These are phyloP conservation scores for Ophiostoma tasmaniense DNA, from an alignment of 2,329 filamentous ascomycete species.

Conservation along the genomic window DNA sequence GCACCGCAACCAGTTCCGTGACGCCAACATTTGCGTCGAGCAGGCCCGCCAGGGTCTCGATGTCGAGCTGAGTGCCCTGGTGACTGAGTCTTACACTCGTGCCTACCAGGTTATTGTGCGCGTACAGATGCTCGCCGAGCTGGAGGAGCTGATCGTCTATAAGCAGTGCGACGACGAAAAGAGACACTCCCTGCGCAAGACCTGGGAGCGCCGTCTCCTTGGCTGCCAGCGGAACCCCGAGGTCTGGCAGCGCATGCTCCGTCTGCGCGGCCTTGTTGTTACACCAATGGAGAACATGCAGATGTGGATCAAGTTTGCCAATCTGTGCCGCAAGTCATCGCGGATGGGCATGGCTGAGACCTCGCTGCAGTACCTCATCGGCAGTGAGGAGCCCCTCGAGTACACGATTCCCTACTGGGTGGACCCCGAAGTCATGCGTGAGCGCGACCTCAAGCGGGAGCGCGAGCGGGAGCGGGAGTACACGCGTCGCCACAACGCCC, in stretches of 20 bases:
- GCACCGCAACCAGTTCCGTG: slow-evolving; percentile 90
- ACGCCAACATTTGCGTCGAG: slow-evolving; percentile 80
- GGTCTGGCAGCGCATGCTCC: slow-evolving; percentile 97
- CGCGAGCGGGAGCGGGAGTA: slow-evolving; percentile 11
- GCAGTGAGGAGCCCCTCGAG: slow-evolving; percentile 56
- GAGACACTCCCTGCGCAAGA: slow-evolving; percentile 81
- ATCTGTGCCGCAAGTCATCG: slow-evolving; percentile 92
- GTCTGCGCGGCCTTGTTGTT: slow-evolving; percentile 85
- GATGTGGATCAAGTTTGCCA: slow-evolving; percentile 99
- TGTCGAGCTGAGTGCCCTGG: slow-evolving; percentile 85
- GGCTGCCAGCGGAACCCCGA: slow-evolving; percentile 96
- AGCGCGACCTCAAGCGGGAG: slow-evolving; percentile 18
- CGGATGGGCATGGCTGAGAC: slow-evolving; percentile 93
- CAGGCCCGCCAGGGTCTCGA: slow-evolving; percentile 90
- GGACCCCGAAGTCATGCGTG: slow-evolving; percentile 26
- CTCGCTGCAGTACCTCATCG: slow-evolving; percentile 83
- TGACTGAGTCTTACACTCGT: slow-evolving; percentile 97
- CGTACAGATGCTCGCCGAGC: slow-evolving; percentile 96
- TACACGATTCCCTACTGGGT: slow-evolving; percentile 53
- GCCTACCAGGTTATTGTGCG: slow-evolving; percentile 97
- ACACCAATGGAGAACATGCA: slow-evolving; percentile 88
- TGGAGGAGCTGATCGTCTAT: slow-evolving; percentile 96
- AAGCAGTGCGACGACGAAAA: slow-evolving; percentile 89
- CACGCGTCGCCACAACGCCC: slow-evolving; percentile 12
- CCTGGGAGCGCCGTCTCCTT: slow-evolving; percentile 91